Percentiles rank a stretch among this genome's conserved stretches.
phyloP scores from a whole-genome alignment of 2,329 filamentous ascomycete species.

The Phoma sp. region DNA sequence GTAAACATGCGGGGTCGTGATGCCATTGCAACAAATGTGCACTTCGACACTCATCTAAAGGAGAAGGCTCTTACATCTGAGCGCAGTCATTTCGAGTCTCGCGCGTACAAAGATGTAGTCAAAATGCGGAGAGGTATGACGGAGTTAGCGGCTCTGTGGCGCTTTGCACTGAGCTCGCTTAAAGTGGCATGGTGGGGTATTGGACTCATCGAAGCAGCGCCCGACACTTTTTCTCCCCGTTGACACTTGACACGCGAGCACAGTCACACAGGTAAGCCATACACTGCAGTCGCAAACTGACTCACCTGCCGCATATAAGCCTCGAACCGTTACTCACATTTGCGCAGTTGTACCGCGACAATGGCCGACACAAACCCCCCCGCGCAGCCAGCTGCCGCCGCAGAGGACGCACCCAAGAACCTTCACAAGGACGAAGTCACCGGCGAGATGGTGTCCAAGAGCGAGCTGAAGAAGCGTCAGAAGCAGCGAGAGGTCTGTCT shows the following conservation, averaged over 20 bases:
- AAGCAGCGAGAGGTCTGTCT: constrained; percentile 75
- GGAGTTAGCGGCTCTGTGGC: not conserved
- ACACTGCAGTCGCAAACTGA: not conserved
- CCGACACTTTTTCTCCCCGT: not conserved
- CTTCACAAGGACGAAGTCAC: constrained; percentile 90
- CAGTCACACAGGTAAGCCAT: not conserved
- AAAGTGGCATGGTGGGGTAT: not conserved
- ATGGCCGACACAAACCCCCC: constrained; percentile 43
- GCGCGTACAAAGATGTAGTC: no score
- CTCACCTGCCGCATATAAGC: not conserved
- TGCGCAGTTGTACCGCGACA: constrained; percentile 23
- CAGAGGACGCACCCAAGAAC: constrained; percentile 55
- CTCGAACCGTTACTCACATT: constrained; percentile 19
- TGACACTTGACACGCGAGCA: not conserved
- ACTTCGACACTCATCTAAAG: no score
- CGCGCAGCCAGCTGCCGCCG: constrained; percentile 29
- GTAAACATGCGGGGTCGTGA: no score
- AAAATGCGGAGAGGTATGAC: not conserved
- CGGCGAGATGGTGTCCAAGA: constrained; percentile 73
- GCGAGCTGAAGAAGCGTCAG: constrained; percentile 84
- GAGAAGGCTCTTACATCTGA: no score
- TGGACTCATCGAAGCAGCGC: not conserved
- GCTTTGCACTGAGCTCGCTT: not conserved
- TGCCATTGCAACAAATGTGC: no score
- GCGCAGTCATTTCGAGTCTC: no score